Base-by-base conservation (phyloP, 768 basidiomycete genomes). In the Boletus rubroflammeus region DNA sequence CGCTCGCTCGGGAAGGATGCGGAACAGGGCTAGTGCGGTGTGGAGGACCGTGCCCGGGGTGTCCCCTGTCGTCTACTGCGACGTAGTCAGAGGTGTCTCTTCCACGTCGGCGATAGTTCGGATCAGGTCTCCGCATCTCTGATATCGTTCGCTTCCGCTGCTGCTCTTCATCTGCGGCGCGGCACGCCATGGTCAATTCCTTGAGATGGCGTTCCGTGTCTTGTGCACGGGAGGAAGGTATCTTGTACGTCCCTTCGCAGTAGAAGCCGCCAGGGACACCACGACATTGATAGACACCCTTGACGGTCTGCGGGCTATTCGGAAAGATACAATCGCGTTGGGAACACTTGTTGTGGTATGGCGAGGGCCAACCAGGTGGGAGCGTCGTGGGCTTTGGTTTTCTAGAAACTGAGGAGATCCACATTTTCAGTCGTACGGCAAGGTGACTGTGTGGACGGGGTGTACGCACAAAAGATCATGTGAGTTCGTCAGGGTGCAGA, bases 281-380 rank as follows among this genome's bases (percentile, higher is more conserved):
- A 4, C 69, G 64, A 29, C 73, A 73, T 17, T 48, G 67, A 39
- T 74, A 69, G 39, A 58, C 58, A 26, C 72, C 72, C 40, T 68
- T 67, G 51, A 43, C 51, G 19, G 64, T 62, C 42, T 66, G 59
- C 2, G 73, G 73, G 31, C 9, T 56, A 31, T 74, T 74, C 0
- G 73, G 59, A 39, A 59, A 66, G 39, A 56, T 63, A 47, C 73
- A 74, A n/a, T 63, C 67, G 39, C 38, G 66, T 39, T 71, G 64
- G 46, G 66, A 67, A 34, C 73, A 74, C 50, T 70, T 74, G 60
- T 72, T 70, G 47, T 74, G 73, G 50, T 62, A 72, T 9, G 62
- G 62, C 9, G 73, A 73, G 19, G 73, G 73, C 73, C 73, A 74
- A 36, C 62, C 63, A 3, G 67, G 52, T 1, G 71, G 72, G 5